Evolutionary conservation across 345 rosid genomes (phyloP), one percentile per base, ranked within the genome.

Genomic region (Kernera saxatilis): DNA sequence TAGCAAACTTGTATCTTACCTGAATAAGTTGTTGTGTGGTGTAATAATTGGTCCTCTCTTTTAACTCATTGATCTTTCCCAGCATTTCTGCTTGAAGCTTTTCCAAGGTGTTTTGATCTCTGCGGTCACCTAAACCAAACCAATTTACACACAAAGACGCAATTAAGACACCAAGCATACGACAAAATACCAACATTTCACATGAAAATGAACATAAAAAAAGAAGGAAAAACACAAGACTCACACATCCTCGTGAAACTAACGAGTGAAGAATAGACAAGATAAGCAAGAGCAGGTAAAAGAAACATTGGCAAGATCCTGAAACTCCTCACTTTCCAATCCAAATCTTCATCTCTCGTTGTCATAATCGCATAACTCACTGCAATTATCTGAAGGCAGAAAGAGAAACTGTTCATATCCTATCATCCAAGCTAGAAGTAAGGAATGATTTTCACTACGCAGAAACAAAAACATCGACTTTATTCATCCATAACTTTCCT

Each of bases 21-120:
- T 88, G 97, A 86, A 93, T 91, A 72, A 93, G 87, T 66, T 89
- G 91, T 25, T 87, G 96, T 1, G 96, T 93, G 25, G 81, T 80
- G 77, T 87, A 89, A 77, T 89, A 91, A 79, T 93, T 93, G 22
- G 96, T 93, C 81, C 72, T 91, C 82, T 93, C 98, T 78, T 93
- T 93, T 40, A 93, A 90, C 78, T 89, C 98, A 70, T 91, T 86
- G 44, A 93, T 91, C 83, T 89, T 93, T 0, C 84, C 88, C 78
- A 87, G 86, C 79, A 87, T 82, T 73, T 93, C 97, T 36, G 84
- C 85, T 29, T 90, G 88, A 52, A 91, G 91, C 82, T 84, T 85
- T 68, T 86, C 96, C 64, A 93, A 82, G 48, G 84, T 82, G 52
- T 81, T 82, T 54, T 89, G 88, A 84, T 93, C 96, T 80, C 81